Evolutionary conservation across 192 early-diverging fungal genomes (phyloP), one percentile per base, ranked within the genome.

Genomic region (Tieghemiomyces parasiticus): DNA sequence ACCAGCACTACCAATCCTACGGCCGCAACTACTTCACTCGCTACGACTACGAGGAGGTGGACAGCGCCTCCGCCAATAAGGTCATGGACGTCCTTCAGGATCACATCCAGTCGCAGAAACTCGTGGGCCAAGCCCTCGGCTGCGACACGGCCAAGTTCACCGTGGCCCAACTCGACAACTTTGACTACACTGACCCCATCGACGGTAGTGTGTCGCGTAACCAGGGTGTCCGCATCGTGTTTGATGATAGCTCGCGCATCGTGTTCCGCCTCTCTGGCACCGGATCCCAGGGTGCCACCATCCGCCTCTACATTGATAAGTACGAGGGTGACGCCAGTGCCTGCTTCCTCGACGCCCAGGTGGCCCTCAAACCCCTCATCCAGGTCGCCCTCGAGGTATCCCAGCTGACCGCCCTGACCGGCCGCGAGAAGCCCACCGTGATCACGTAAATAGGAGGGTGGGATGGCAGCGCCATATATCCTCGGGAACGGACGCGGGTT

Each of bases 11-110:
- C 69, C 53, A 71, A 13, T 71, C 67, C 3, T 98, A 93, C 55
- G 95, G 95, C 35, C 86, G 95, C 66, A 93, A 98, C 84, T 98
- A 93, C 79, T 98, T 95, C 75, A 75, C 70, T 13, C 82, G 93
- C 71, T 95, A 94, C 64, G 95, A 98, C 72, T 98, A 92, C 68
- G 95, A 98, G 67, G 93, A 96, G 54, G 95, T 98, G 31, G 88
- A 85, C 22, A 71, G 80, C 29, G 81, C 81, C 3, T 74, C 74
- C 32, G 95, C 91, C 16, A 75, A 73, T 24, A 72, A 86, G 67
- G 83, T 96, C 80, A 85, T 94, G 46, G 75, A 76, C 4, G 80
- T 74, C 54, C 75, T 98, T 61, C 82, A 81, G 50, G 58, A 61
- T 2, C 61, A 73, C 56, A 77, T 81, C 50, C 65, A 72, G 25